Conservation (phyloP, 1,284 basidiomycete genomes). For the Waitea zeae region DNA sequence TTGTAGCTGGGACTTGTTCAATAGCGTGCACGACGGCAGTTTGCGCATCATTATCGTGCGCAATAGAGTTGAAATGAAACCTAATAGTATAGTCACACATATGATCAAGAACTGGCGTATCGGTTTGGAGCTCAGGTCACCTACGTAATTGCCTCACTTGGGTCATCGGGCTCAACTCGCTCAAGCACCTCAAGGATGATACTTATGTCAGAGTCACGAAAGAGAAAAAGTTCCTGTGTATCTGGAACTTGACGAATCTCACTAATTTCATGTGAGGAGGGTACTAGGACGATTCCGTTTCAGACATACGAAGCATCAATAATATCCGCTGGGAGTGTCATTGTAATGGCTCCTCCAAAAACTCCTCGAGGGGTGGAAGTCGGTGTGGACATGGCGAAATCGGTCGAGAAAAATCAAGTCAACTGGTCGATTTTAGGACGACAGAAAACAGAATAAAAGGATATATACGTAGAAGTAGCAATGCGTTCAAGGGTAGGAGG, state of each 20-base stretch:
- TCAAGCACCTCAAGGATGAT: constrained; percentile 81
- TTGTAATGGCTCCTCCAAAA: constrained; percentile 73
- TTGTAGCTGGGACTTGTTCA: constrained; percentile 21
- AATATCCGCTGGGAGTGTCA: constrained; percentile 37
- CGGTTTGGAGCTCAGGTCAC: constrained; percentile 8
- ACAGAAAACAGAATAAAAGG: too few relatives aligned
- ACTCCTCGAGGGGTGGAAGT: constrained; percentile 16
- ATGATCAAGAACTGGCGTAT: neutral
- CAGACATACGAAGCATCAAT: constrained; percentile 75
- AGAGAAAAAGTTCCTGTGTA: constrained; percentile 88
- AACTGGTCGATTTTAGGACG: too few relatives aligned
- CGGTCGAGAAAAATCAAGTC: too few relatives aligned
- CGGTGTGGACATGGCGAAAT: neutral
- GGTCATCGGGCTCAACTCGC: constrained; percentile 41
- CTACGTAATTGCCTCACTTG: constrained; percentile 54
- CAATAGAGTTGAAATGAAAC: constrained; percentile 84
- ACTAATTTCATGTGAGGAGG: constrained; percentile 22
- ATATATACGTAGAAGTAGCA: too few relatives aligned
- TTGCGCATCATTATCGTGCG: constrained; percentile 78
- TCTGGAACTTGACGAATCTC: constrained; percentile 90
- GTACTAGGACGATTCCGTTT: constrained; percentile 5
- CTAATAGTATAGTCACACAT: constrained; percentile 21
- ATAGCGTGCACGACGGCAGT: constrained; percentile 23
- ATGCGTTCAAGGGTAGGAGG: too few relatives aligned
- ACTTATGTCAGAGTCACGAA: constrained; percentile 50